These are phyloP conservation scores for Penicillium brasilianum DNA, from an alignment of 2,329 filamentous ascomycete genomes.

Conservation along the genomic window DNA sequence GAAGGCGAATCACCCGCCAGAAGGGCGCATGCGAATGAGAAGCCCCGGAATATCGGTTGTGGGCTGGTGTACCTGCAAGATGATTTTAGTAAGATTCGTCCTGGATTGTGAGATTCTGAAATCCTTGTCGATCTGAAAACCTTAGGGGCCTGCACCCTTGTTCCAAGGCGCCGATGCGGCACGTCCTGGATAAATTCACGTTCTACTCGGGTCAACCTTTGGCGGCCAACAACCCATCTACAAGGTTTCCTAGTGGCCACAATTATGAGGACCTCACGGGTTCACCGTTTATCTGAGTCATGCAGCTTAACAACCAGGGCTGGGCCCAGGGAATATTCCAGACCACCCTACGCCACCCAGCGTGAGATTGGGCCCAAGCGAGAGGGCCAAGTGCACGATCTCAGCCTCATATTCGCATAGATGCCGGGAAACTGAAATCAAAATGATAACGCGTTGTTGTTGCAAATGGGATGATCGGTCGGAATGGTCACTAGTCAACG, in stretches of 20 bases:
- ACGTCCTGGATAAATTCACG: not conserved
- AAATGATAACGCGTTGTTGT: not conserved
- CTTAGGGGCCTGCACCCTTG: constrained; percentile 15
- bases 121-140: not conserved
- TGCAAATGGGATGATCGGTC: not conserved
- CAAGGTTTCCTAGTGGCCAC: constrained; percentile 2
- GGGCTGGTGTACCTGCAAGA: not conserved
- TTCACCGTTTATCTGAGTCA: constrained; percentile 4
- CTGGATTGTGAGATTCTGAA: not conserved
- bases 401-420: not conserved
- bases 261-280: not conserved
- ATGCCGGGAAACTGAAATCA: too few species aligned
- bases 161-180: constrained; percentile 7
- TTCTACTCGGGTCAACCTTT: constrained; percentile 1
- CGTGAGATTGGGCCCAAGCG: constrained; percentile 6
- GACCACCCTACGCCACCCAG: not conserved
- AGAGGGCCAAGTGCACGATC: constrained; percentile 12
- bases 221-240: not conserved
- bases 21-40: constrained; percentile 24
- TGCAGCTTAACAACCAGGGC: not conserved
- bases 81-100: not conserved
- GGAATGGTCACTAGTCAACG: not conserved
- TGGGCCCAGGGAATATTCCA: not conserved
- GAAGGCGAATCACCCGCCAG: constrained; percentile 29
- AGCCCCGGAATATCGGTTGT: constrained; percentile 12